Conservation (phyloP, 345 rosid genomes). For the Ceriops tagal region DNA sequence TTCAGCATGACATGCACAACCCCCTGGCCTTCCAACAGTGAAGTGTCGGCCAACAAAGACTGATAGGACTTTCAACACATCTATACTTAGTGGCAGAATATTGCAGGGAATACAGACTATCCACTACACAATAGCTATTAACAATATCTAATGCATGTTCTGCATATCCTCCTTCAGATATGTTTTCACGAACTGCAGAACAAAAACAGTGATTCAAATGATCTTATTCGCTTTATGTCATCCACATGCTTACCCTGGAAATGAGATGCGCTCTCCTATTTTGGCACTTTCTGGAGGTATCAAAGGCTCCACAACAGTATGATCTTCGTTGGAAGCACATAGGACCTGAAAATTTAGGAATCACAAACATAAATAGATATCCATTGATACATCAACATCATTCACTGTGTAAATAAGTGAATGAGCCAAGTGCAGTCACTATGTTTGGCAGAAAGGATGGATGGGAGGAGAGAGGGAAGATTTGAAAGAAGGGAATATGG, state of each 20-base stretch:
- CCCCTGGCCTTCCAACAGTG: not conserved
- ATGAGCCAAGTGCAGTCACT: not conserved
- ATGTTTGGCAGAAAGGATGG: no score
- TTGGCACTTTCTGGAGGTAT: constrained; percentile 79
- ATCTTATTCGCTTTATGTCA: constrained; percentile 3
- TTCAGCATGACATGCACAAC: not conserved
- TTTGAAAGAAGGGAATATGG: no score
- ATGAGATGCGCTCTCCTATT: constrained; percentile 66
- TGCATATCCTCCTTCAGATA: not conserved
- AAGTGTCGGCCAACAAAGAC: no score
- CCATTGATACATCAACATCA: not conserved
- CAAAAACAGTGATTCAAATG: not conserved
- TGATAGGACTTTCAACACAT: not conserved
- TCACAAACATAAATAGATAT: constrained; percentile 12
- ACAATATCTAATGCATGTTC: not conserved
- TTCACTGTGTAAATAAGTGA: not conserved
- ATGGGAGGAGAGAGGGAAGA: no score
- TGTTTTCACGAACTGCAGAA: not conserved
- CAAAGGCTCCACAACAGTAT: constrained; percentile 72
- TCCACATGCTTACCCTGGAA: constrained; percentile 57
- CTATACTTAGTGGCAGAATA: not conserved
- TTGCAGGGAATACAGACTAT: not conserved
- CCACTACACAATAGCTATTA: not conserved
- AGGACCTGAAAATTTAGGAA: constrained; percentile 54
- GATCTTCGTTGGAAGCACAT: constrained; percentile 88